Conservation (phyloP, 371 early-diverging fungal genomes). For the Mortierella sp. region DNA sequence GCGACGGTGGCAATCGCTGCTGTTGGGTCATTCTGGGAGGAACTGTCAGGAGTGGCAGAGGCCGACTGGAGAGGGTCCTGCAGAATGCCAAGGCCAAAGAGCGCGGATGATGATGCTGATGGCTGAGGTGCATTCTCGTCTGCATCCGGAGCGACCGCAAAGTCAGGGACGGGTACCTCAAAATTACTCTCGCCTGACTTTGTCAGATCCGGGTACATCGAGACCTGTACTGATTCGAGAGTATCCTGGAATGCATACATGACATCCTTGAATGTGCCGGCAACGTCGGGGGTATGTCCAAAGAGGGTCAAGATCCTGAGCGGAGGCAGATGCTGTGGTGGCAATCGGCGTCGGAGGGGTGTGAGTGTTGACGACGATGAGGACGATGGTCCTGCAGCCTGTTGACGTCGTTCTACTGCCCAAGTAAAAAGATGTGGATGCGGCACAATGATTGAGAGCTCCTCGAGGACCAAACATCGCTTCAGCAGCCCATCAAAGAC, state of each 20-base stretch:
- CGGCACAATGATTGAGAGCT: slow-evolving; percentile 37
- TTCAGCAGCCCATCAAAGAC: slow-evolving; percentile 37
- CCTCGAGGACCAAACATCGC: slow-evolving; percentile 38
- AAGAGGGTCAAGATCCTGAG: slow-evolving; percentile 30
- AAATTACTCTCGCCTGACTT: slow-evolving; percentile 8
- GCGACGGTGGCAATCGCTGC: not conserved
- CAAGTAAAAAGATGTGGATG: slow-evolving; percentile 28
- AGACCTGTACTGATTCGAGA: slow-evolving; percentile 32
- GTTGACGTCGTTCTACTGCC: slow-evolving; percentile 16
- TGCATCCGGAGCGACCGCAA: not conserved
- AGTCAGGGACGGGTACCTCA: slow-evolving; percentile 18
- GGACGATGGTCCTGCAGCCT: not conserved
- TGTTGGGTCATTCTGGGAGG: not conserved
- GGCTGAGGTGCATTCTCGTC: slow-evolving; percentile 3
- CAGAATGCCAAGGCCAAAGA: slow-evolving; percentile 8
- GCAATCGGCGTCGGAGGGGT: too few relatives aligned
- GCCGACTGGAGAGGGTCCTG: slow-evolving; percentile 14
- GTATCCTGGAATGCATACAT: slow-evolving; percentile 38
- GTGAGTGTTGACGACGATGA: not conserved
- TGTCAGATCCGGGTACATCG: slow-evolving; percentile 41
- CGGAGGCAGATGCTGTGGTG: slow-evolving; percentile 14
- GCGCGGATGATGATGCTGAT: not conserved
- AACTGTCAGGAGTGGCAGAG: not conserved
- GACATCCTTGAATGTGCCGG: slow-evolving; percentile 29
- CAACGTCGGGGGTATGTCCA: slow-evolving; percentile 33